Evolutionary conservation across 805 yeast species (phyloP).

Genomic region (Ogataea paradorogensis): DNA sequence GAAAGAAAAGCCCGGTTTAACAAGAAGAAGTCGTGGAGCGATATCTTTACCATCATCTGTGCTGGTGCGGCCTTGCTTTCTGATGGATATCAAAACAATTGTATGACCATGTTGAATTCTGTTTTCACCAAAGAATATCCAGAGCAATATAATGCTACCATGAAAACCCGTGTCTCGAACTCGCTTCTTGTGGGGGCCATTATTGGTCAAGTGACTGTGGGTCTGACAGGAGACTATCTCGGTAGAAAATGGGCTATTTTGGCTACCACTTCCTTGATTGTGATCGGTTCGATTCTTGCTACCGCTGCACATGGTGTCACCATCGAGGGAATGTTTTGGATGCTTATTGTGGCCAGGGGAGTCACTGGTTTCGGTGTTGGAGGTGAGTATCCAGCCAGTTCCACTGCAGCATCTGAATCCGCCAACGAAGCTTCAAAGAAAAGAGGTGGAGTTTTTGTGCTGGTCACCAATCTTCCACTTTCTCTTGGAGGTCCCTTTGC

Average conservation of each 20-base stretch:
- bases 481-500: conserved; percentile 82
- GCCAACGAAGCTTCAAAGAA: conserved; percentile 57
- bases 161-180: conserved; percentile 34
- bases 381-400: conserved; percentile 63
- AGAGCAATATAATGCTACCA: conserved; percentile 45
- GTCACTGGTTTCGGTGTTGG: conserved; percentile 76
- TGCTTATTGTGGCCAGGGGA: conserved; percentile 69
- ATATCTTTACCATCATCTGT: conserved; percentile 50
- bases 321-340: conserved; percentile 47
- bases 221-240: conserved; percentile 53
- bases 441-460: conserved; percentile 62
- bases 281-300: conserved; percentile 55
- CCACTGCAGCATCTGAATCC: conserved; percentile 60
- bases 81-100: conserved; percentile 41
- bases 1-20: conserved; percentile 18
- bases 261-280: conserved; percentile 54
- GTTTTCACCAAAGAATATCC: conserved; percentile 28
- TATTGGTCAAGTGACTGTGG: conserved; percentile 58
- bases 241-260: conserved; percentile 63
- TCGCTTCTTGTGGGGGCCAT: conserved; percentile 54
- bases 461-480: conserved; percentile 72
- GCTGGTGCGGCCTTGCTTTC: conserved; percentile 74
- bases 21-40: conserved; percentile 32
- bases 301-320: conserved; percentile 57
- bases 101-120: conserved; percentile 27